Base-by-base conservation (phyloP, 306 rosid genomes). In the Lablab purpureus region DNA sequence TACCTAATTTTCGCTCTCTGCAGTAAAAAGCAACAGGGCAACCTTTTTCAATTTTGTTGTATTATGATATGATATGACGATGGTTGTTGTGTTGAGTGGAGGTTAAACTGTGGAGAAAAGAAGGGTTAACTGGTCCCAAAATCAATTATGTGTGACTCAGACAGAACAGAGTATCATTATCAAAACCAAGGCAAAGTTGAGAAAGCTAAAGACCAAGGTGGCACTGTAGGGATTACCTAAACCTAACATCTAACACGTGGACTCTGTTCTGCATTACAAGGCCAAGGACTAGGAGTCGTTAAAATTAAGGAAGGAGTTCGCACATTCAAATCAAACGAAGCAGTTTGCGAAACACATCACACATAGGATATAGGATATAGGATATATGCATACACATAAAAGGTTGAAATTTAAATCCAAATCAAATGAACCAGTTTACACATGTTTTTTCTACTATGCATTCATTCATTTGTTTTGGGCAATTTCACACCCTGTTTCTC, bases 231-330 rank as follows among this genome's bases (percentile, higher is more conserved):
- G 23, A 7, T 51, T 12, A 54, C 34, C 51, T 2, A 12, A 11
- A 10, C 13, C 21, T 2, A 50, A 50, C 23, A 10, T 27, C 7
- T 12, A 7, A 54, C 82, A 84, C 84, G 84, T 84, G 79, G 19
- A 10, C 15, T 43, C 47, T 10, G 14, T 12, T 43, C 47, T 43
- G 47, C 15, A 43, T 43, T 43, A 40, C 43, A 37, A 37, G 43
- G 2, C 10, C 43, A 41, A 41, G 15, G 47, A 41, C 15, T 11
- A 1, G 0, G 5, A 62, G 21, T 28, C 21, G 22, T 25, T 23
- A 58, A 32, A 17, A 32, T 63, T 22, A 63, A 63, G 49, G 25
- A 32, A 18, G 0, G 0, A 22, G 15, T 60, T n/a, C 5, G 17
- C 17, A 37, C 30, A 0, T 17, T 32, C 7, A 62, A 30, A 63